These are phyloP conservation scores for Discostella stelligeroides DNA, from an alignment of 108 stramenopile species.

Conservation along the genomic window DNA sequence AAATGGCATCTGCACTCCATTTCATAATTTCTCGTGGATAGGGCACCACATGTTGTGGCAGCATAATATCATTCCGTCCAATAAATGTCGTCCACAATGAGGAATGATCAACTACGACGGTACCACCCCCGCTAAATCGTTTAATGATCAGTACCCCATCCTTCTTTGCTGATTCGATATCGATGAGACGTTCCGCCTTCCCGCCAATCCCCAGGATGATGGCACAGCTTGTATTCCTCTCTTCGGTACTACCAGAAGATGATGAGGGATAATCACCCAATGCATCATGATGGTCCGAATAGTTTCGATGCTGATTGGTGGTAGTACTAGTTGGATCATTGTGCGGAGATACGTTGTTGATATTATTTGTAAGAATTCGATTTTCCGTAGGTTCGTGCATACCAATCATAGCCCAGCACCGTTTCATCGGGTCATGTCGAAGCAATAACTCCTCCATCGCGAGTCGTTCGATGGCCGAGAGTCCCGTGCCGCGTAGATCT, in stretches of 20 bases:
- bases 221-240: conserved; percentile 34
- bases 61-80: conserved; percentile 54
- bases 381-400: conserved; percentile 63
- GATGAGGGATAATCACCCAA: conserved; percentile 3
- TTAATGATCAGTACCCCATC: conserved; percentile 75
- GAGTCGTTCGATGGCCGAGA: conserved; percentile 82
- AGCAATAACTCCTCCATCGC: conserved; percentile 82
- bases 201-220: conserved; percentile 92
- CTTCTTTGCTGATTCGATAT: conserved; percentile 50
- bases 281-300: too few species aligned
- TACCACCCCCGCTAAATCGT: conserved; percentile 95
- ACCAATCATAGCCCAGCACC: conserved; percentile 77
- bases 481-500: conserved; percentile 67
- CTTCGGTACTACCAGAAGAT: not conserved
- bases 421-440: conserved; percentile 59
- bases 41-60: conserved; percentile 54
- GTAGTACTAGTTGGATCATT: too few species aligned
- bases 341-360: too few species aligned
- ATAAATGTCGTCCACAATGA: conserved; percentile 87
- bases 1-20: conserved; percentile 81
- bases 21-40: conserved; percentile 89
- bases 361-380: conserved; percentile 27
- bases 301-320: too few species aligned
- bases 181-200: conserved; percentile 71
- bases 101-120: conserved; percentile 87